Conservation (phyloP, 2,329 filamentous ascomycete species). For the Exophiala bonariae region DNA sequence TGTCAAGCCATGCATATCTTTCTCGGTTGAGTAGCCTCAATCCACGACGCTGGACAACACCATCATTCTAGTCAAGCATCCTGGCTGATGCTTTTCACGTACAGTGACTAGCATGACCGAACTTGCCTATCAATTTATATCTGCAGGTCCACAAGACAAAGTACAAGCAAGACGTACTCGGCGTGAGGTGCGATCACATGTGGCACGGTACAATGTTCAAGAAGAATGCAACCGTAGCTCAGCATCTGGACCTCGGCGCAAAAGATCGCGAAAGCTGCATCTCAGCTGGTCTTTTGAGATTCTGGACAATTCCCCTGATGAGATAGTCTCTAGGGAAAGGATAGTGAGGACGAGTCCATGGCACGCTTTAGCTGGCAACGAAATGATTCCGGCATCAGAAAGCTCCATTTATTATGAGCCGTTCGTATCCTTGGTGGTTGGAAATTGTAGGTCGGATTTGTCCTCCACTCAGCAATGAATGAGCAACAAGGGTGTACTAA, state of each 20-base stretch:
- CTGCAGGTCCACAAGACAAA: too few relatives aligned
- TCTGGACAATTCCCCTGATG: too few relatives aligned
- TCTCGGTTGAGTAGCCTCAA: too few relatives aligned
- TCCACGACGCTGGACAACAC: too few relatives aligned
- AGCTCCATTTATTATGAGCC: constrained; percentile 12
- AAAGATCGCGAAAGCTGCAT: not conserved
- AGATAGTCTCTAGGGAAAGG: too few relatives aligned
- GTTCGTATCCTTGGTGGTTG: constrained; percentile 10
- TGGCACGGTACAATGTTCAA: not conserved
- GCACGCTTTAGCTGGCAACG: constrained; percentile 2
- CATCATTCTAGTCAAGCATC: too few relatives aligned
- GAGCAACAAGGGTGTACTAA: too few relatives aligned
- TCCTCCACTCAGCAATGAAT: too few relatives aligned
- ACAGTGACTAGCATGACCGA: too few relatives aligned
- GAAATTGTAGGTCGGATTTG: constrained; percentile 12
- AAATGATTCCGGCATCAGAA: constrained; percentile 13
- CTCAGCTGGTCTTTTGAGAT: not conserved
- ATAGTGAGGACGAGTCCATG: not conserved
- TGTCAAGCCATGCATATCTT: too few relatives aligned
- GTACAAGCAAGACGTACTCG: not conserved
- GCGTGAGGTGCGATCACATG: not conserved
- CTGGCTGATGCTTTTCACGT: too few relatives aligned
- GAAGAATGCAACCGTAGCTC: not conserved
- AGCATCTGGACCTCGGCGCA: not conserved
- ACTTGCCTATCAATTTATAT: too few relatives aligned